Base-by-base conservation (phyloP, 2,329 filamentous ascomycete genomes). In the Sphaerostilbella broomeana region DNA sequence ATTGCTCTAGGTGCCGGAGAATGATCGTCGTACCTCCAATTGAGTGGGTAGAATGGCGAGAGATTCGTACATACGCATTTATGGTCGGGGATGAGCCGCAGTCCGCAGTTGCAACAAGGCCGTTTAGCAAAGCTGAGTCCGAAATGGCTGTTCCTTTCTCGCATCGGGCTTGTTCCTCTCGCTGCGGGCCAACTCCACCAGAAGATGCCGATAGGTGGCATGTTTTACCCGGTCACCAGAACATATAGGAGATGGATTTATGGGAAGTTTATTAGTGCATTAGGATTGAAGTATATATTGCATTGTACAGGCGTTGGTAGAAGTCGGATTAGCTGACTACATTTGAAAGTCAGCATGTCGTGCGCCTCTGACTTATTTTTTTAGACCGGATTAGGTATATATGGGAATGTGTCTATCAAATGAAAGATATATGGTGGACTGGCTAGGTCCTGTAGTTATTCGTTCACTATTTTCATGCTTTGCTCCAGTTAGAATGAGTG, bases 21-120 rank as follows among this genome's bases (percentile, higher is more conserved):
- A 52, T 54, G 7, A 67, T 73, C 4, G 59, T 77, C 6, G 60
- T 73, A 16, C 72, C 77, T 3, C 57, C 68, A 4, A 62, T 71
- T 0, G 68, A 77, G 50, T 82, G 79, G 78, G 58, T 82, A 6
- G 79, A 82, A 51, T 82, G 78, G 73, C 76, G 72, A 55, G 65
- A 72, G 42, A 39, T 65, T 17, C 44, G 48, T 17, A 52, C 48
- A 10, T 47, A 47, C 25, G 47, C 50, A 16, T 35, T 38, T 8
- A 20, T 35, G 11, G 16, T 29, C n/a, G n/a, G n/a, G 4, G 25
- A 15, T 8, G 24, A 16, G 6, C 9, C 16, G 4, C 11, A 13
- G 11, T 11, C 25, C 12, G 16, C 21, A 5, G 28, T 24, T 22
- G 13, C 16, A 6, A 32, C 28, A 13, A 38, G 16, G 17, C 51